Percentiles rank a stretch among this genome's conserved stretches.
These are phyloP conservation scores for Neofusicoccum ribis DNA, from an alignment of 2,329 filamentous ascomycete genomes.

Conservation along the genomic window DNA sequence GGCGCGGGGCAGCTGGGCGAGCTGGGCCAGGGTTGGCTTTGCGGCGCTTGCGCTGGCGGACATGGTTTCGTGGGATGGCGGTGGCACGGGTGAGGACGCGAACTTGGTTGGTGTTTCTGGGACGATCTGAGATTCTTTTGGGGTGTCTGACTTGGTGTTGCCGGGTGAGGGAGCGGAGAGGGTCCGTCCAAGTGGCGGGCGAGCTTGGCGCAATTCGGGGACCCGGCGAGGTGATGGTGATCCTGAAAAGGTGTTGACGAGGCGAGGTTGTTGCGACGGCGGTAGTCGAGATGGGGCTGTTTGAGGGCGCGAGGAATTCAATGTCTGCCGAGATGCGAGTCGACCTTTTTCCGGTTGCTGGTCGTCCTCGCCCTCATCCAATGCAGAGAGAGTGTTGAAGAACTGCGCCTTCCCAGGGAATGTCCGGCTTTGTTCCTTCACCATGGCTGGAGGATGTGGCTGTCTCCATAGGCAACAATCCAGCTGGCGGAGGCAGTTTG, in stretches of 20 bases:
- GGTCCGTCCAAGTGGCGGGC: background rate
- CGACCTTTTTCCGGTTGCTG: constrained; percentile 25
- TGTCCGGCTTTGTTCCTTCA: background rate
- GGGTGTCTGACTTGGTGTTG: background rate
- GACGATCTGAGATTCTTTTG: background rate
- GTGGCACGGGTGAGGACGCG: background rate
- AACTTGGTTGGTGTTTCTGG: background rate
- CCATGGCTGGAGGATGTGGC: background rate
- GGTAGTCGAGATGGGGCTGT: too few species aligned
- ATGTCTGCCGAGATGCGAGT: constrained; percentile 23
- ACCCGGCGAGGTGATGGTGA: background rate
- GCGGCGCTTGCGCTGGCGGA: background rate
- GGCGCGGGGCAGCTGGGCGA: constrained; percentile 29
- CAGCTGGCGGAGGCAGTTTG: background rate
- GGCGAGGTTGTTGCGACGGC: background rate
- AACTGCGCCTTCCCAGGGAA: constrained; percentile 23
- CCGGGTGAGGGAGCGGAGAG: background rate
- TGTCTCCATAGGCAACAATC: background rate
- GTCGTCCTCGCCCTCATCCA: constrained; percentile 24
- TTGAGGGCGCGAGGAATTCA: constrained; percentile 9
- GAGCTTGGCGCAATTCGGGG: background rate
- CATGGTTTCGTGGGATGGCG: background rate
- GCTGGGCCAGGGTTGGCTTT: background rate
- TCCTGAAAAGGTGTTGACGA: background rate
- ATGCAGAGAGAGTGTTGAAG: constrained; percentile 25